These are phyloP conservation scores for Aspergillus versicolor DNA, from an alignment of 2,329 filamentous ascomycete species.

Conservation along the genomic window DNA sequence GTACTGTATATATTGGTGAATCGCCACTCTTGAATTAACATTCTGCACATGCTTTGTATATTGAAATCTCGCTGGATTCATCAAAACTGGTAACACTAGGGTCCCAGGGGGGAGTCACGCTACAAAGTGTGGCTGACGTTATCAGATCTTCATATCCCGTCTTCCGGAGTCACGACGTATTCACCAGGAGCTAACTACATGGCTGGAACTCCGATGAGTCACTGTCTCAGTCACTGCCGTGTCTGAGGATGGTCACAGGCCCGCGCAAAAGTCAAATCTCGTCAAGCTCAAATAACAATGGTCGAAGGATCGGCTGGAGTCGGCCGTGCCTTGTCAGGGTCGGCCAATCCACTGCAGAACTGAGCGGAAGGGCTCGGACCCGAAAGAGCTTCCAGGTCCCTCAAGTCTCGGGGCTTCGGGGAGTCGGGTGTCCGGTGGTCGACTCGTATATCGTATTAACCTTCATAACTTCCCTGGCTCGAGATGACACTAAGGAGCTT, in stretches of 20 bases:
- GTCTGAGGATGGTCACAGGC: neutral
- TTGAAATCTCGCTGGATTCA: neutral
- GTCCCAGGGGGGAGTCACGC: neutral
- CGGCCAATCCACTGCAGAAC: neutral
- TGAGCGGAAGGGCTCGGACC: neutral
- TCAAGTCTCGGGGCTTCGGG: neutral
- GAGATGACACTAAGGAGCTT: conserved; percentile 1
- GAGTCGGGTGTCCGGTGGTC: neutral
- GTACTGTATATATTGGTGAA: conserved; percentile 59
- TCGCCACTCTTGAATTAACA: conserved; percentile 60
- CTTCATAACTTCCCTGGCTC: neutral
- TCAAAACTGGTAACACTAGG: neutral
- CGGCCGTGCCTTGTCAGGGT: neutral
- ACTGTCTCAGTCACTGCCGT: too few species aligned
- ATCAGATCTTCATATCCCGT: neutral
- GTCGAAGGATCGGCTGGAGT: neutral
- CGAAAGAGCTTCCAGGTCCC: neutral
- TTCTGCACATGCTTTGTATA: neutral
- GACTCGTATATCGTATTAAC: conserved; percentile 5
- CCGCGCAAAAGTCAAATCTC: neutral
- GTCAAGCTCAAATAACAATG: neutral
- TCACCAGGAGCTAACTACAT: too few species aligned
- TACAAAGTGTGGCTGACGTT: neutral
- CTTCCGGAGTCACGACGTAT: neutral
- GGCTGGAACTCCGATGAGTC: too few species aligned